Evolutionary conservation across 148 eudicot genomes (phyloP).

Genomic region (Silene latifolia): DNA sequence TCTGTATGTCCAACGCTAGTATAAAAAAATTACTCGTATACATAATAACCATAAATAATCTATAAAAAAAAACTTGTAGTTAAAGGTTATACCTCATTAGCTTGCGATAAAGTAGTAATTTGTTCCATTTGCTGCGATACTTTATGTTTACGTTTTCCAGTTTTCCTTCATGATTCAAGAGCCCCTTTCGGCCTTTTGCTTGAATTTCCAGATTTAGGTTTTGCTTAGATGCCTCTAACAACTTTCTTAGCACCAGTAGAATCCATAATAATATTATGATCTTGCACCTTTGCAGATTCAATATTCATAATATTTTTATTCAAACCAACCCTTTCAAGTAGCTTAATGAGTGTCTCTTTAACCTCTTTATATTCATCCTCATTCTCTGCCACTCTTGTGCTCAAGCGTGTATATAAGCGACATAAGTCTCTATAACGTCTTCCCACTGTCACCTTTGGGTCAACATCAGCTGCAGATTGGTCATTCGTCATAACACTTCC

Average conservation of each 20-base stretch:
- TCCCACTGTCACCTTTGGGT: neutral
- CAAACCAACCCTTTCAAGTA: neutral
- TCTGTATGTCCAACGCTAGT: too few relatives aligned
- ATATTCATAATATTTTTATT: too few relatives aligned
- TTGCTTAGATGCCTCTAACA: neutral
- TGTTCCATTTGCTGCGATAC: neutral
- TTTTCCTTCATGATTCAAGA: neutral
- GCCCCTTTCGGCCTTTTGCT: constrained; percentile 3
- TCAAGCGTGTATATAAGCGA: constrained; percentile 3
- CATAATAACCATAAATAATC: neutral
- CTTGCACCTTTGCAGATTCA: too few relatives aligned
- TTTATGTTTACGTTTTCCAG: neutral
- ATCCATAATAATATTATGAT: too few relatives aligned
- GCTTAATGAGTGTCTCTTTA: neutral
- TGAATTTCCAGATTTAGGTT: constrained; percentile 1
- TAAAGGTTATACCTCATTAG: neutral
- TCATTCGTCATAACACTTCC: neutral
- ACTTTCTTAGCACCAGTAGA: neutral
- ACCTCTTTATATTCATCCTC: neutral
- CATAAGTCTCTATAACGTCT: neutral
- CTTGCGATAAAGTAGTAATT: neutral
- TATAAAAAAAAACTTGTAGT: neutral
- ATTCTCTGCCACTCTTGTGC: neutral
- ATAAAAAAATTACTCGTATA: too few relatives aligned
- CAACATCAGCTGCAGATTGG: neutral